Conservation (phyloP, 1,284 basidiomycete species). For the Leccinum subspadiceum region DNA sequence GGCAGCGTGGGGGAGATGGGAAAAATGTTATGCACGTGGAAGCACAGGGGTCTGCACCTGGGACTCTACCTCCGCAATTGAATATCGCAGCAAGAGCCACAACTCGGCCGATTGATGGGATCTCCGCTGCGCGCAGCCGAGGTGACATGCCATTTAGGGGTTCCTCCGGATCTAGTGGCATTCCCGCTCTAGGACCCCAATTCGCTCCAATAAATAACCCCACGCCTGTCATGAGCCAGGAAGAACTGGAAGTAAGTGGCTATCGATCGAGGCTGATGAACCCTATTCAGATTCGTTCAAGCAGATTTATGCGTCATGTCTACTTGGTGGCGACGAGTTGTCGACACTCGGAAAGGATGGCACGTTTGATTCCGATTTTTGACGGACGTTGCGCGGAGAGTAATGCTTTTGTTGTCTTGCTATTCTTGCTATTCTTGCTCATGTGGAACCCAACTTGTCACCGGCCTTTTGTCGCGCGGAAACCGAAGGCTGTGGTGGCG, state of each 20-base stretch:
- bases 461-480: background rate
- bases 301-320: conserved; percentile 27
- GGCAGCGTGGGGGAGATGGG: background rate
- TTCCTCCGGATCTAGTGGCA: background rate
- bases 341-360: conserved; percentile 21
- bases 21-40: background rate
- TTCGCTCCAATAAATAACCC: background rate
- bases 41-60: background rate
- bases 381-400: background rate
- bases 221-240: conserved; percentile 2
- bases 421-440: background rate
- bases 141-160: background rate
- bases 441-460: background rate
- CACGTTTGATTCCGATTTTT: conserved; percentile 32
- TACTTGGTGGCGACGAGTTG: conserved; percentile 24
- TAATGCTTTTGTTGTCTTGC: background rate
- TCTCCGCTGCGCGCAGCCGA: background rate
- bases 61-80: background rate
- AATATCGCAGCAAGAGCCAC: background rate
- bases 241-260: conserved; percentile 27
- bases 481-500: background rate
- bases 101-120: background rate
- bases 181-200: background rate
- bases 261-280: background rate
- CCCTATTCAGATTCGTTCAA: conserved; percentile 7